Evolutionary conservation across 331 rosid genomes (phyloP).

Genomic region (Saraca asoca): DNA sequence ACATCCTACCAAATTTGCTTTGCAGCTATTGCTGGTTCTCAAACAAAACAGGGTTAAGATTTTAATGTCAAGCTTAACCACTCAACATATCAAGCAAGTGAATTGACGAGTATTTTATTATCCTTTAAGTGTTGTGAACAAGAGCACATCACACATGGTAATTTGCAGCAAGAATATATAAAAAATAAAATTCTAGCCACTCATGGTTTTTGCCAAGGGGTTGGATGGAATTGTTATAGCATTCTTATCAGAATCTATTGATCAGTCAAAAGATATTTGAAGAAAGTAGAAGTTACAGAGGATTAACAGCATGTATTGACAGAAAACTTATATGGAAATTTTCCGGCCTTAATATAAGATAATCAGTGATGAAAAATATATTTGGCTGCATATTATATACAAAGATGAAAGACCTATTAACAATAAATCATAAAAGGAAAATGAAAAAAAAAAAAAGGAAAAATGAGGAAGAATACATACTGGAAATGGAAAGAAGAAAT

Average conservation of each 20-base stretch:
- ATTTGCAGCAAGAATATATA: neutral
- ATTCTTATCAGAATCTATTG: slow-evolving; percentile 13
- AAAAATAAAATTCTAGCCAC: neutral
- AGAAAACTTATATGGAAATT: too few relatives aligned
- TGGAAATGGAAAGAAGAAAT: slow-evolving; percentile 22
- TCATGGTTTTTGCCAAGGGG: neutral
- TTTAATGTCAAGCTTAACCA: slow-evolving; percentile 24
- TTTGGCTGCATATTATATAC: neutral
- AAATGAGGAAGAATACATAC: slow-evolving; percentile 19
- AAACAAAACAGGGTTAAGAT: slow-evolving; percentile 21
- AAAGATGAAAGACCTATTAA: slow-evolving; percentile 10
- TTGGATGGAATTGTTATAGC: slow-evolving; percentile 4
- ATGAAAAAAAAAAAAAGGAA: neutral
- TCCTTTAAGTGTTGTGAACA: slow-evolving; percentile 6
- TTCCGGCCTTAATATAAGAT: too few relatives aligned
- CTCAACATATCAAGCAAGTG: slow-evolving; percentile 1
- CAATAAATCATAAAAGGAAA: neutral
- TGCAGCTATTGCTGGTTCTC: neutral
- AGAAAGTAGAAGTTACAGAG: neutral
- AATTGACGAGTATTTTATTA: neutral
- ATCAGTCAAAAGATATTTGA: slow-evolving; percentile 4
- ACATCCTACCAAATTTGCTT: neutral
- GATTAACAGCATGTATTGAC: too few relatives aligned
- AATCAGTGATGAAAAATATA: too few relatives aligned
- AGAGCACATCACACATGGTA: slow-evolving; percentile 6